These are phyloP conservation scores for Raddia distichophylla DNA, from an alignment of 176 grass and related monocot genomes.

Conservation along the genomic window DNA sequence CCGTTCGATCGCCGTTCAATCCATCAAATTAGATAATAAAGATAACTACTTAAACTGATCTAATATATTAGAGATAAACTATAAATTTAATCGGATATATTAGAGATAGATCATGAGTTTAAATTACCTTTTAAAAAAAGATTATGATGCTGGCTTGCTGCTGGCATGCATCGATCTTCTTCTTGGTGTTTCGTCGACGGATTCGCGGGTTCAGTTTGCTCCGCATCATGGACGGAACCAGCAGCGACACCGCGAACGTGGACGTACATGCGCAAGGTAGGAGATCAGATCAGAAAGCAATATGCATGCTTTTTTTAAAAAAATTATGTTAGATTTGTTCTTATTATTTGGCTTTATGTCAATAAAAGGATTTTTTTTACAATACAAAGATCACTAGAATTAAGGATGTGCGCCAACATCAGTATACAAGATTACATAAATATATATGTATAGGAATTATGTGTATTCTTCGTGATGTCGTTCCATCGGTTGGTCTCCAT, in stretches of 20 bases:
- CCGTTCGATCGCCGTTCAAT: no score
- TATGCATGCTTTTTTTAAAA: not conserved
- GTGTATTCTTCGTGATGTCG: not conserved
- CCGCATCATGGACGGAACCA: not conserved
- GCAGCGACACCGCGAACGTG: constrained; percentile 30
- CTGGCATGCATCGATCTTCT: not conserved
- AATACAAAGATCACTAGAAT: not conserved
- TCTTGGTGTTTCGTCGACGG: constrained; percentile 27
- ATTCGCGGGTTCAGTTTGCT: not conserved
- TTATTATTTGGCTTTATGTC: not conserved
- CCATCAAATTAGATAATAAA: no score
- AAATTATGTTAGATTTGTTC: not conserved
- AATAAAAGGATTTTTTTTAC: no score
- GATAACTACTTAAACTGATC: no score
- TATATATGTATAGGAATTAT: not conserved
- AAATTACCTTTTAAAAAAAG: no score
- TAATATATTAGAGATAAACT: no score
- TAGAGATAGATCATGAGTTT: no score
- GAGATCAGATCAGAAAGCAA: not conserved
- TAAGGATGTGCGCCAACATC: not conserved
- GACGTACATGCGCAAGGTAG: constrained; percentile 32
- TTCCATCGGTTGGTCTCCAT: not conserved
- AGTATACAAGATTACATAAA: not conserved
- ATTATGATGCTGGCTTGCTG: not conserved
- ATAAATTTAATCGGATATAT: no score